A percentile compares a stretch with the other conserved stretches of the same genome.
phyloP scores from a whole-genome alignment of 169 alveolate species.

The Plasmodium knowlesi region DNA sequence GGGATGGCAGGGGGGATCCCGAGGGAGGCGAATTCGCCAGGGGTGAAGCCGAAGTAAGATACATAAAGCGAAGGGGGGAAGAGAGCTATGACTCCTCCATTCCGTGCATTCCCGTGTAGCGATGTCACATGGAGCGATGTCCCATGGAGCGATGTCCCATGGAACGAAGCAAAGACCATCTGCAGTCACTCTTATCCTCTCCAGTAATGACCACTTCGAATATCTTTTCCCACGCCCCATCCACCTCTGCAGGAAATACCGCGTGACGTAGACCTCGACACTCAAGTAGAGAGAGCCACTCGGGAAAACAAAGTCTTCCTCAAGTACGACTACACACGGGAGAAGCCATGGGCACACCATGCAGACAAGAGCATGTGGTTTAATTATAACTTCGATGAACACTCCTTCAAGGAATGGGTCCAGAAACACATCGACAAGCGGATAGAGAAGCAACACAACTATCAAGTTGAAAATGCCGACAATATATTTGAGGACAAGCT shows the following conservation, averaged over 20 bases:
- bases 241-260: not conserved
- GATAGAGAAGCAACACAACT: constrained; percentile 41
- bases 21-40: not conserved
- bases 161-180: not conserved
- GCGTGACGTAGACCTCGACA: constrained; percentile 31
- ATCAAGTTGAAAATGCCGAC: constrained; percentile 60
- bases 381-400: constrained; percentile 64
- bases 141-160: not conserved
- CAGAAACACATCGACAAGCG: constrained; percentile 62
- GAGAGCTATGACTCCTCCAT: not conserved
- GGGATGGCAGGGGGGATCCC: not conserved
- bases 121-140: no score
- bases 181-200: not conserved
- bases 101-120: no score
- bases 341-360: constrained; percentile 63
- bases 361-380: constrained; percentile 70
- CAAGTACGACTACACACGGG: constrained; percentile 63
- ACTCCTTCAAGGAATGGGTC: constrained; percentile 63
- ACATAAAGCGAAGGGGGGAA: not conserved
- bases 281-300: constrained; percentile 50
- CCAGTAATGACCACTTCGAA: no score
- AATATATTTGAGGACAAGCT: constrained; percentile 38
- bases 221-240: no score
- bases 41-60: constrained; percentile 20
- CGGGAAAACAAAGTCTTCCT: constrained; percentile 66